Evolutionary conservation across 805 yeast species (phyloP).

Genomic region (Barnettozyma botsteinii): DNA sequence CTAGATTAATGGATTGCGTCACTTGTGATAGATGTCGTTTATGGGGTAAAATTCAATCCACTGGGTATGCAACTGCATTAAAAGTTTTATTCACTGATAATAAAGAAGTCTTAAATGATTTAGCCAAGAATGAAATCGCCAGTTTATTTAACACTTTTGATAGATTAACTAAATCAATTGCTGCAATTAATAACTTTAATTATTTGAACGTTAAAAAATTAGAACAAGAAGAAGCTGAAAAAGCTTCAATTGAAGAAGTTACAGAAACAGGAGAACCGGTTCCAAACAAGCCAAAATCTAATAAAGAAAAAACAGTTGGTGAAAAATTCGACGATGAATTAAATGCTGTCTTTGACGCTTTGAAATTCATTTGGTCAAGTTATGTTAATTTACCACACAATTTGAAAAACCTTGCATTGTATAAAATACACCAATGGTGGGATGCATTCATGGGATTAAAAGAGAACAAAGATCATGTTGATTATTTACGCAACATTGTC

Average conservation of each 20-base stretch:
- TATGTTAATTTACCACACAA: conserved; percentile 67
- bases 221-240: conserved; percentile 8
- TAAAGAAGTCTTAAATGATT: conserved; percentile 44
- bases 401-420: conserved; percentile 43
- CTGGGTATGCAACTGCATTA: conserved; percentile 96
- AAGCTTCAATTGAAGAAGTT: neutral
- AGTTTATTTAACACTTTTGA: conserved; percentile 91
- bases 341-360: conserved; percentile 49
- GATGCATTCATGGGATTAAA: conserved; percentile 63
- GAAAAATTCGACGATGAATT: conserved; percentile 49
- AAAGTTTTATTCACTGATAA: conserved; percentile 72
- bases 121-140: conserved; percentile 77
- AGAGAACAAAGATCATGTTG: conserved; percentile 17
- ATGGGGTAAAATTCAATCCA: conserved; percentile 97
- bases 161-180: conserved; percentile 79
- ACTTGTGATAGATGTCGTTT: conserved; percentile 96
- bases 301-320: conserved; percentile 14
- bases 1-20: conserved; percentile 95
- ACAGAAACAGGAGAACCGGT: neutral
- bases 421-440: conserved; percentile 58
- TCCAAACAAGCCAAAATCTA: neutral
- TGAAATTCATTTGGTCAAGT: conserved; percentile 57
- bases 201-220: conserved; percentile 33
- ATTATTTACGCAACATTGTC: conserved; percentile 19
- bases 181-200: conserved; percentile 68